Evolutionary conservation across 805 yeast species (phyloP).

Genomic region (Barnettozyma pratensis): DNA sequence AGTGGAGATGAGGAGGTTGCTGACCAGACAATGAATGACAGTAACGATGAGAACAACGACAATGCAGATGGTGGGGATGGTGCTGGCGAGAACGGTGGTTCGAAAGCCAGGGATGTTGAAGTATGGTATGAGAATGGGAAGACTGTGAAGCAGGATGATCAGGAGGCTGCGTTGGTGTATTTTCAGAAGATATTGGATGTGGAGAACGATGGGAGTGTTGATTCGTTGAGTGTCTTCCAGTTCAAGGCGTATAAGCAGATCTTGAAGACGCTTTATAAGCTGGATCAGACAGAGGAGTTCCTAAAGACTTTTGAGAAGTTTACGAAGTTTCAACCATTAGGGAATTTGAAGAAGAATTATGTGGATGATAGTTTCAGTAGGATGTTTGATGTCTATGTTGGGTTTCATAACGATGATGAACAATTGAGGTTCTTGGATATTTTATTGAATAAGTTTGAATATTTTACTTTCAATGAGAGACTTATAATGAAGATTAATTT

Average conservation of each 20-base stretch:
- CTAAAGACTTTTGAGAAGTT: slow-evolving; percentile 3
- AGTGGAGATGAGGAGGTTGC: slow-evolving; percentile 9
- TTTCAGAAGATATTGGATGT: slow-evolving; percentile 25
- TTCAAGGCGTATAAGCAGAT: slow-evolving; percentile 24
- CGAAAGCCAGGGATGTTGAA: slow-evolving; percentile 22
- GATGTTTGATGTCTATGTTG: slow-evolving; percentile 32
- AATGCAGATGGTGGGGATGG: slow-evolving; percentile 4
- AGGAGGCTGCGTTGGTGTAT: slow-evolving; percentile 15
- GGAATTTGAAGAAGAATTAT: slow-evolving; percentile 21
- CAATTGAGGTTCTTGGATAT: slow-evolving; percentile 27
- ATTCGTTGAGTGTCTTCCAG: slow-evolving; percentile 13
- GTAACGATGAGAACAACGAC: slow-evolving; percentile 12
- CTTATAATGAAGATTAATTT: slow-evolving; percentile 45
- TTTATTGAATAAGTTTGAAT: slow-evolving; percentile 23
- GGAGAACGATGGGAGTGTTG: slow-evolving; percentile 33
- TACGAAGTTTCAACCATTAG: slow-evolving; percentile 9
- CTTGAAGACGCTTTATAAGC: slow-evolving; percentile 19
- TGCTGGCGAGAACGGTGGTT: slow-evolving; percentile 7
- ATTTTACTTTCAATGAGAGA: slow-evolving; percentile 28
- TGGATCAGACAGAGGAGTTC: slow-evolving; percentile 14
- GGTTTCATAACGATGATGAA: slow-evolving; percentile 9
- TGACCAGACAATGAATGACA: slow-evolving; percentile 2
- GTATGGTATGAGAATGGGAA: slow-evolving; percentile 26
- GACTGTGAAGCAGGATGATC: slow-evolving; percentile 21
- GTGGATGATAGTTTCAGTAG: slow-evolving; percentile 33